phyloP scores from a whole-genome alignment of 2,329 filamentous ascomycete genomes.

The Epichloe glyceriae region DNA sequence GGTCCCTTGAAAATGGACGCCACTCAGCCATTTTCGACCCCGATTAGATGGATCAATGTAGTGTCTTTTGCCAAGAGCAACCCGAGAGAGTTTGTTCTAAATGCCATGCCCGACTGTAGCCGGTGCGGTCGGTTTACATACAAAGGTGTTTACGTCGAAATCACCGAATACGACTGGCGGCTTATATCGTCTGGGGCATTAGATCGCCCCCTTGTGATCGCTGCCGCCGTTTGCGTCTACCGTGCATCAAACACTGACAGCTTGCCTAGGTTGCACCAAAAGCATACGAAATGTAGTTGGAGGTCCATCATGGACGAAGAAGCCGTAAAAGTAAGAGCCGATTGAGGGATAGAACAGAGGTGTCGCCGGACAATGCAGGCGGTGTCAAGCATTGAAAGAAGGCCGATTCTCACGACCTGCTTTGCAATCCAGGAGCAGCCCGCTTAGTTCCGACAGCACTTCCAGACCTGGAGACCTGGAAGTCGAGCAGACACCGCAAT shows the following conservation, averaged over 20 bases:
- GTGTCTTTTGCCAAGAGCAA: no score
- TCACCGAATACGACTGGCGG: no score
- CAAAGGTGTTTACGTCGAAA: no score
- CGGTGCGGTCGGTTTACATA: no score
- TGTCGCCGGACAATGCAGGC: slow-evolving; percentile 7
- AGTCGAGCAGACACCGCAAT: slow-evolving; percentile 7
- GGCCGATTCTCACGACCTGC: not conserved
- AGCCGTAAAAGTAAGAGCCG: slow-evolving; percentile 17
- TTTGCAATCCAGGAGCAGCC: not conserved
- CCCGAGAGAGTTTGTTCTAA: no score
- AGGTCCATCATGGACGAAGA: slow-evolving; percentile 40
- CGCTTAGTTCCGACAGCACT: not conserved
- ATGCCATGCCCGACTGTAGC: no score
- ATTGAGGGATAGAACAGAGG: slow-evolving; percentile 12
- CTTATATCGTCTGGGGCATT: no score
- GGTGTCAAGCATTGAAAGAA: slow-evolving; percentile 4
- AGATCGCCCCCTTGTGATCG: slow-evolving; percentile 78
- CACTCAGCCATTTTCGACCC: no score
- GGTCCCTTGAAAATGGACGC: no score
- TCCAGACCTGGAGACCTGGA: slow-evolving; percentile 5
- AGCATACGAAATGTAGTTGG: slow-evolving; percentile 52
- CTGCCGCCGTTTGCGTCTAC: slow-evolving; percentile 65
- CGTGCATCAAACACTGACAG: slow-evolving; percentile 74
- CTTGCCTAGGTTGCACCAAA: slow-evolving; percentile 82
- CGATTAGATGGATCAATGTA: no score